Percentiles rank a stretch among this genome's conserved stretches.
Conservation (phyloP, 192 early-diverging fungal species). For the Coemansia sp. region DNA sequence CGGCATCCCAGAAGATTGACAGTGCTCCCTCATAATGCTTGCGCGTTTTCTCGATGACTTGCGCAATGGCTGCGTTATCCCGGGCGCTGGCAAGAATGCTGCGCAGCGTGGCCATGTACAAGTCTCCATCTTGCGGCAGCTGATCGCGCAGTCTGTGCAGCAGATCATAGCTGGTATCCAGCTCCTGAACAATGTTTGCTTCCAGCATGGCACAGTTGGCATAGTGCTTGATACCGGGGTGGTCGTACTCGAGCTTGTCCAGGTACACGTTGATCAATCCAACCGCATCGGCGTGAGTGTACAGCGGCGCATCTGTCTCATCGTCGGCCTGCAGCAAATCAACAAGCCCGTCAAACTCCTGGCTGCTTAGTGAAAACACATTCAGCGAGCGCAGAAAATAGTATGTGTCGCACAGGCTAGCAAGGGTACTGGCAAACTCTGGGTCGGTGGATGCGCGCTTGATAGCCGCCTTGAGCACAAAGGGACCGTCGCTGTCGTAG, state of each 20-base stretch:
- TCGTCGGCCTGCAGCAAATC: conserved; percentile 21
- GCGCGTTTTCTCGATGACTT: conserved; percentile 18
- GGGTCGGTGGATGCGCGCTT: conserved; percentile 13
- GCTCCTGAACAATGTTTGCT: conserved; percentile 42
- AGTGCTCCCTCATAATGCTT: conserved; percentile 12
- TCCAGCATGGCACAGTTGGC: conserved; percentile 41
- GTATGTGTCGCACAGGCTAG: conserved; percentile 41
- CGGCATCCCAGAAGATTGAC: conserved; percentile 21
- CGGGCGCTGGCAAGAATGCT: conserved; percentile 28
- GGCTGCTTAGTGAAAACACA: conserved; percentile 18
- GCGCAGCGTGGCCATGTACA: conserved; percentile 40
- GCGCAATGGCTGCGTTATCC: conserved; percentile 17
- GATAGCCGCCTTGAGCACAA: conserved; percentile 25
- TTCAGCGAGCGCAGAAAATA: conserved; percentile 43
- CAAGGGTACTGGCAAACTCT: conserved; percentile 18
- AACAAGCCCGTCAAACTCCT: conserved; percentile 30
- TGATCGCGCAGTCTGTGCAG: conserved; percentile 34
- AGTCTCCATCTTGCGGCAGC: conserved; percentile 34
- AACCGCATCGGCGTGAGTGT: conserved; percentile 28
- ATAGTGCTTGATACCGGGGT: conserved; percentile 43
- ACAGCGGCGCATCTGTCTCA: conserved; percentile 1
- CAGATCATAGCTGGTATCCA: conserved; percentile 26
- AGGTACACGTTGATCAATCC: conserved; percentile 29
- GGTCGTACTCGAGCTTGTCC: conserved; percentile 24
- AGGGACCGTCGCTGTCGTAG: conserved; percentile 28